Percentiles rank a stretch among this genome's conserved stretches.
phyloP scores from a whole-genome alignment of 139 green algal genomes.

The Micractinium conductrix region DNA sequence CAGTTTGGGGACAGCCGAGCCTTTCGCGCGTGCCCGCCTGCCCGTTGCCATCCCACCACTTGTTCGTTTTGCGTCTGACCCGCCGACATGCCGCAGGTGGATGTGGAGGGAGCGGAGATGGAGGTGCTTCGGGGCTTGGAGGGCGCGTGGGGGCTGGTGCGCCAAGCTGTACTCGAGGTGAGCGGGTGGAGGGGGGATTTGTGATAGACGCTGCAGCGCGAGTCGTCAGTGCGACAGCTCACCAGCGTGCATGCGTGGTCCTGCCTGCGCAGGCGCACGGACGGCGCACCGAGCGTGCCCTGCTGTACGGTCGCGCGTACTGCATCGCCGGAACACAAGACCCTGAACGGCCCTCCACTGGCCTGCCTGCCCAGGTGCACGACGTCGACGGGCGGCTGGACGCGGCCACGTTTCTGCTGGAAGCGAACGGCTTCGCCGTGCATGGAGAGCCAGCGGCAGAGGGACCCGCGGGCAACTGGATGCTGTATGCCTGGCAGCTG shows the following conservation, averaged over 20 bases:
- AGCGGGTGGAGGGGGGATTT: not conserved
- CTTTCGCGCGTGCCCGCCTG: not conserved
- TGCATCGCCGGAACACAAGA: not conserved
- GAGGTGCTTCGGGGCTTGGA: conserved; percentile 44
- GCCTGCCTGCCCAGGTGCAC: conserved; percentile 19
- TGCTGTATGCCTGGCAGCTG: conserved; percentile 19
- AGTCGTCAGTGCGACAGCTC: too few relatives aligned
- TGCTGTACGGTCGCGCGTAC: not conserved
- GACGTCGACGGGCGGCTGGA: conserved; percentile 12
- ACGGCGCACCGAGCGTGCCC: too few relatives aligned
- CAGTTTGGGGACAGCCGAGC: too few relatives aligned
- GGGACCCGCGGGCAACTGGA: not conserved
- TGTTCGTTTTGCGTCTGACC: too few relatives aligned
- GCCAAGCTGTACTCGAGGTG: conserved; percentile 43
- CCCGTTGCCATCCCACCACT: too few relatives aligned
- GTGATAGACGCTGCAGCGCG: not conserved
- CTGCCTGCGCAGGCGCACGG: too few relatives aligned
- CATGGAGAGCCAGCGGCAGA: not conserved
- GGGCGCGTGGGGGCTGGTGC: conserved; percentile 13
- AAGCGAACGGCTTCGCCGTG: not conserved
- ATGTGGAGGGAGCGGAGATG: conserved; percentile 51
- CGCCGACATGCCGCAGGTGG: conserved; percentile 24
- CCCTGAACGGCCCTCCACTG: too few relatives aligned
- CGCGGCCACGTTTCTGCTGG: not conserved
- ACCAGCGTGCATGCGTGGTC: too few relatives aligned